phyloP scores from a whole-genome alignment of 2,329 filamentous ascomycete species.

The Pseudogymnoascus sp. region DNA sequence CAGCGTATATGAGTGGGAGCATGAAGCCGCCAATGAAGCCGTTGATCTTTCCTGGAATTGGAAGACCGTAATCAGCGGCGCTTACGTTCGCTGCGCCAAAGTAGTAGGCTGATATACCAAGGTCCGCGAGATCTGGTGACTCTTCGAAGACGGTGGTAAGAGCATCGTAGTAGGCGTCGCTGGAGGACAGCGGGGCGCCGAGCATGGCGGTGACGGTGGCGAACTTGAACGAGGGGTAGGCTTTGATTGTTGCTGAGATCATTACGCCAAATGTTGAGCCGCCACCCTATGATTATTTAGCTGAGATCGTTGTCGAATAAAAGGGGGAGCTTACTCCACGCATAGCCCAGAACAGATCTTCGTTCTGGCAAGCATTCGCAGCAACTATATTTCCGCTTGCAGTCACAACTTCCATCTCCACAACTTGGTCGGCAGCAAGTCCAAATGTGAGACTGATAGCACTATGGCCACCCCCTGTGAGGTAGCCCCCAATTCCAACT shows the following conservation, averaged over 20 bases:
- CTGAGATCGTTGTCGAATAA: background rate
- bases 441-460: conserved; percentile 46
- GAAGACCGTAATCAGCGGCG: conserved; percentile 24
- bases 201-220: conserved; percentile 24
- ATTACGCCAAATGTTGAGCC: conserved; percentile 55
- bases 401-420: conserved; percentile 50
- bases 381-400: conserved; percentile 41
- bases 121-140: conserved; percentile 40
- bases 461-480: conserved; percentile 54
- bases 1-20: conserved; percentile 26
- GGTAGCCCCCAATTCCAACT: conserved; percentile 53
- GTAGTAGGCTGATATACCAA: conserved; percentile 44
- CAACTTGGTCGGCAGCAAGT: conserved; percentile 53
- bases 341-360: conserved; percentile 58
- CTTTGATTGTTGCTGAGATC: conserved; percentile 47
- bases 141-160: conserved; percentile 39
- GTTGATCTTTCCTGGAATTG: conserved; percentile 22
- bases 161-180: conserved; percentile 37
- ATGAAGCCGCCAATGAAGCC: conserved; percentile 27
- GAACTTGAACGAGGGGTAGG: conserved; percentile 34
- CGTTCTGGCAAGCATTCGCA: conserved; percentile 44
- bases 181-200: conserved; percentile 25
- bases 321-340: conserved; percentile 39
- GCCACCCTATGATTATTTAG: conserved; percentile 38
- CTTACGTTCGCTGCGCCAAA: conserved; percentile 34